Percentiles rank a stretch among this genome's conserved stretches.
Conservation (phyloP, 192 early-diverging fungal genomes). For the Coemansia aciculifera region DNA sequence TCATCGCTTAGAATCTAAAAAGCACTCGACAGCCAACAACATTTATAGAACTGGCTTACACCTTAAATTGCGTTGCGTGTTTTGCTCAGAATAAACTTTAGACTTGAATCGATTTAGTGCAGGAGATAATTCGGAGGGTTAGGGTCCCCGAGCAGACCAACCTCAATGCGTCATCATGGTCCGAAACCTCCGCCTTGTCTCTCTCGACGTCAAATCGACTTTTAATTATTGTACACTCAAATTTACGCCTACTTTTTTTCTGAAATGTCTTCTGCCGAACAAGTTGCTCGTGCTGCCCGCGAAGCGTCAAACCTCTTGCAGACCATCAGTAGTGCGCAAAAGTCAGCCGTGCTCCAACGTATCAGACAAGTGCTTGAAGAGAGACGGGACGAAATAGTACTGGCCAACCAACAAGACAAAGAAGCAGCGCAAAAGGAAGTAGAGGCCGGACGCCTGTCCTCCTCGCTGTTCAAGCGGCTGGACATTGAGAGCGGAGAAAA, state of each 20-base stretch:
- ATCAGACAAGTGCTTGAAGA: conserved; percentile 70
- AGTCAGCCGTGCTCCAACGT: conserved; percentile 69
- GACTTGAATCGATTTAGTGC: no score
- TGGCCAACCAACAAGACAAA: conserved; percentile 76
- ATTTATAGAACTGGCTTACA: no score
- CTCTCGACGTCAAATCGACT: background rate
- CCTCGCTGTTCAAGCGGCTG: conserved; percentile 82
- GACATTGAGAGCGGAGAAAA: conserved; percentile 86
- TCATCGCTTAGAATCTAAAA: no score
- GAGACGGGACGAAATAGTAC: conserved; percentile 67
- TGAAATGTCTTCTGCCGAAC: conserved; percentile 27
- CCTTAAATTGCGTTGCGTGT: background rate
- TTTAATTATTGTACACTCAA: background rate
- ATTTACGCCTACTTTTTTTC: no score
- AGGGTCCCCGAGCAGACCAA: background rate
- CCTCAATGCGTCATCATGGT: no score
- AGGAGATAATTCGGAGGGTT: background rate
- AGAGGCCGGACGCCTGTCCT: conserved; percentile 68
- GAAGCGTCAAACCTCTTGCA: conserved; percentile 74
- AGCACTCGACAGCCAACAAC: background rate
- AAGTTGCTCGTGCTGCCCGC: conserved; percentile 59
- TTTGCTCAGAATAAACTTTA: no score
- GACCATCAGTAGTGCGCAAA: conserved; percentile 68
- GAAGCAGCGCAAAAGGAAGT: conserved; percentile 70
- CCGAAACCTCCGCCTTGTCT: background rate